Percentiles rank a stretch among this genome's conserved stretches.
These are phyloP conservation scores for Inga oerstediana DNA, from an alignment of 306 rosid genomes.

Conservation along the genomic window DNA sequence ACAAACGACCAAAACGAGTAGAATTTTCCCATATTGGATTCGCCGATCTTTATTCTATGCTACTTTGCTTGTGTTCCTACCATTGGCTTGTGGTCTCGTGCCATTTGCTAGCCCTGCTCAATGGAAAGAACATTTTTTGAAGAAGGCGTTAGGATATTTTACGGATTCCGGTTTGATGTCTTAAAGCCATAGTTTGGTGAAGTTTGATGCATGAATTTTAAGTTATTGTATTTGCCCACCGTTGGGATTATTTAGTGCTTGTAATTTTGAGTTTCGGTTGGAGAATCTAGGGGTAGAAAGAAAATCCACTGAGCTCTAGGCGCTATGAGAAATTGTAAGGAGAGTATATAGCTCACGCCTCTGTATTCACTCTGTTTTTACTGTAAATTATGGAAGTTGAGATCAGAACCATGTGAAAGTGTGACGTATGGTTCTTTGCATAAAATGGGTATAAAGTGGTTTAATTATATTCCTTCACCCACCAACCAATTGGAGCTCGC, in stretches of 20 bases:
- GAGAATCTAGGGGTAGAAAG: not conserved
- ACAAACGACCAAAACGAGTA: slow-evolving; percentile 32
- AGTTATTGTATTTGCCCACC: not conserved
- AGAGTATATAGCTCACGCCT: not conserved
- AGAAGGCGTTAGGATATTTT: slow-evolving; percentile 21
- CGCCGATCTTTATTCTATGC: slow-evolving; percentile 57
- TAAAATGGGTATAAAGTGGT: not conserved
- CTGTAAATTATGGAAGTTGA: not conserved
- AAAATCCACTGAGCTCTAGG: not conserved
- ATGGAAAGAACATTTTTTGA: slow-evolving; percentile 70
- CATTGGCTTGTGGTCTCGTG: slow-evolving; percentile 69
- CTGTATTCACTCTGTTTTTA: not conserved
- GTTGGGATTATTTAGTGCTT: not conserved
- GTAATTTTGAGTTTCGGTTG: not conserved
- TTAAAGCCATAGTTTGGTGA: slow-evolving; percentile 6
- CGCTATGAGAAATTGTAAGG: not conserved
- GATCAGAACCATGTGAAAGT: not conserved
- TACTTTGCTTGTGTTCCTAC: slow-evolving; percentile 53
- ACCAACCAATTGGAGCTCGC: not conserved
- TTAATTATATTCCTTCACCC: not conserved
- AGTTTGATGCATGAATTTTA: not conserved
- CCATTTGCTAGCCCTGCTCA: slow-evolving; percentile 79
- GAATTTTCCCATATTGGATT: slow-evolving; percentile 60
- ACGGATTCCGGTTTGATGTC: not conserved
- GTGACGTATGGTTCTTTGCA: no score